Conservation (phyloP, 257 asterid species). For the Pogostemon cablin region DNA sequence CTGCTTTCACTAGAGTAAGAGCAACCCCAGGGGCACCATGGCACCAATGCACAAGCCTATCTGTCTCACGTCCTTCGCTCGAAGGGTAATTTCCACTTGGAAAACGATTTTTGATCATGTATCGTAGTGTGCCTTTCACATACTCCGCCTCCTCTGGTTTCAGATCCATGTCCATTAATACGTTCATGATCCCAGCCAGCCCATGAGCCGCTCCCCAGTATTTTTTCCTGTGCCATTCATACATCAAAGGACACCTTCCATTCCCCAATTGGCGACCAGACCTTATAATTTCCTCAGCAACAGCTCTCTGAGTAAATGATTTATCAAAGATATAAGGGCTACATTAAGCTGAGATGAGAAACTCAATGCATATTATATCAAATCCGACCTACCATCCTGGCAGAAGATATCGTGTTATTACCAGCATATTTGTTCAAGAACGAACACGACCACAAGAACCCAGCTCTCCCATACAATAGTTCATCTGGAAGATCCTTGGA, state of each 20-base stretch:
- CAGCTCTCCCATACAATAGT: conserved; percentile 73
- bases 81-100: conserved; percentile 82
- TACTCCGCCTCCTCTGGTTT: conserved; percentile 67
- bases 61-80: conserved; percentile 72
- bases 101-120: conserved; percentile 71
- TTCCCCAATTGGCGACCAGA: conserved; percentile 59
- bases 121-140: conserved; percentile 63
- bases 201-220: conserved; percentile 97
- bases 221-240: conserved; percentile 78
- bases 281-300: conserved; percentile 58
- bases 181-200: conserved; percentile 74
- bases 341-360: conserved; percentile 25
- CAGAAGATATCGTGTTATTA: conserved; percentile 49
- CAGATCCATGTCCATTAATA: conserved; percentile 74
- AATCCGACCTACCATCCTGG: conserved; percentile 52
- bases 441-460: conserved; percentile 79
- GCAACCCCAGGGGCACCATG: conserved; percentile 89
- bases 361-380: conserved; percentile 6
- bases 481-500: conserved; percentile 66
- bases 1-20: conserved; percentile 78
- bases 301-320: conserved; percentile 48
- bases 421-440: conserved; percentile 71
- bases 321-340: conserved; percentile 10
- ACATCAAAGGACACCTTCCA: conserved; percentile 69
- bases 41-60: conserved; percentile 87